A percentile compares a stretch with the other conserved stretches of the same genome.
phyloP scores from a whole-genome alignment of 805 yeast genomes.

The baker's yeast (Saccharomyces cerevisiae) region DNA sequence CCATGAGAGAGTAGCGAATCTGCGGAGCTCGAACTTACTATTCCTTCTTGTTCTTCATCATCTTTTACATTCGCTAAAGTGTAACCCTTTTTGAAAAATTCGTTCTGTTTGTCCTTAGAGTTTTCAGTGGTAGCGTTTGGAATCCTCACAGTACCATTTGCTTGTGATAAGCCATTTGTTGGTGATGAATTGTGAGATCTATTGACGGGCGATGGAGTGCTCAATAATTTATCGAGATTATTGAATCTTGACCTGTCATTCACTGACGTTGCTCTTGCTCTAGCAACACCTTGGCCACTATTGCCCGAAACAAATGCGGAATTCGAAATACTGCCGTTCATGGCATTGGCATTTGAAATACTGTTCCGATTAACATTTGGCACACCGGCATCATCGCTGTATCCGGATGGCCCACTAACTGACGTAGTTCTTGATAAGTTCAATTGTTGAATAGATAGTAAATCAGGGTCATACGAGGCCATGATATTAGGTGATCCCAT shows the following conservation, averaged over 20 bases:
- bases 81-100: constrained; percentile 5
- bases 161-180: constrained; percentile 1
- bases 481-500: constrained; percentile 14
- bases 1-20: not conserved
- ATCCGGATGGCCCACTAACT: constrained; percentile 12
- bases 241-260: constrained; percentile 9
- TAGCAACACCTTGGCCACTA: constrained; percentile 1
- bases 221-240: constrained; percentile 16
- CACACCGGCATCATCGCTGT: not conserved
- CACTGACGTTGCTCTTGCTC: constrained; percentile 2
- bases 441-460: constrained; percentile 16
- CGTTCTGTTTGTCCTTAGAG: not conserved
- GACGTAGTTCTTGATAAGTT: constrained; percentile 19
- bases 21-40: not conserved
- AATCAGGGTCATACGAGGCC: constrained; percentile 14
- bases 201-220: constrained; percentile 1
- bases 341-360: constrained; percentile 1
- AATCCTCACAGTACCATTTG: not conserved
- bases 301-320: not conserved
- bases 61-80: not conserved
- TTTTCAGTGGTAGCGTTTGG: not conserved
- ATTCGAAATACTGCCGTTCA: not conserved
- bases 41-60: not conserved
- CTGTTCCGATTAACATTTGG: not conserved
- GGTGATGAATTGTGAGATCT: not conserved